Conservation (phyloP, 192 early-diverging fungal species). For the Powellomyces hirtus region DNA sequence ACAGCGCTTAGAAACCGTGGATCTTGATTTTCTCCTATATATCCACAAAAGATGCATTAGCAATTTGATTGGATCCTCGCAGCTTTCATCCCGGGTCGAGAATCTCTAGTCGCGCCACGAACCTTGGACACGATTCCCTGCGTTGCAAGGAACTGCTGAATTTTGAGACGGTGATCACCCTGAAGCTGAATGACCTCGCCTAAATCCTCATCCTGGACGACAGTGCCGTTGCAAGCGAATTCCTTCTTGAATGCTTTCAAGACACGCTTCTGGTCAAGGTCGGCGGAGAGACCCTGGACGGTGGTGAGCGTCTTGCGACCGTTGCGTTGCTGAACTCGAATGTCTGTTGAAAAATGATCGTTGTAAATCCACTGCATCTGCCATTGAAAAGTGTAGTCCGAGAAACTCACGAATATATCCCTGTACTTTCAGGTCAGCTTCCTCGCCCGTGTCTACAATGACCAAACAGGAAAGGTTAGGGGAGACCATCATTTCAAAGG, state of each 20-base stretch:
- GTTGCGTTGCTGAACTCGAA: slow-evolving; percentile 96
- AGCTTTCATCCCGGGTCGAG: background rate
- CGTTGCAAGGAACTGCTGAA: slow-evolving; percentile 72
- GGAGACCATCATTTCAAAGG: no score
- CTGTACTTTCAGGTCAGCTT: slow-evolving; percentile 32
- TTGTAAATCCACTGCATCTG: background rate
- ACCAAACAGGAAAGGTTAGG: no score
- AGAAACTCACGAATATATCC: slow-evolving; percentile 53
- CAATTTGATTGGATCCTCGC: background rate
- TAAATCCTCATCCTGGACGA: slow-evolving; percentile 87
- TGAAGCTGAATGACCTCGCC: slow-evolving; percentile 92
- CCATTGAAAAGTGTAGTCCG: no score
- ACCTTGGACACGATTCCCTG: slow-evolving; percentile 79
- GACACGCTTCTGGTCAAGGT: slow-evolving; percentile 86
- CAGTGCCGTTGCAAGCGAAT: slow-evolving; percentile 95
- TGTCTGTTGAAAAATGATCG: slow-evolving; percentile 61
- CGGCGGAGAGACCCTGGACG: slow-evolving; percentile 82
- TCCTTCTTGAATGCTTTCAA: slow-evolving; percentile 97
- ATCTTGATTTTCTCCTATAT: slow-evolving; percentile 73
- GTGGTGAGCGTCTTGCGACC: slow-evolving; percentile 97
- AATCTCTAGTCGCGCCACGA: background rate
- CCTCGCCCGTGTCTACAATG: slow-evolving; percentile 49
- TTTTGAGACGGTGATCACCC: slow-evolving; percentile 89
- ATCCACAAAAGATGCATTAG: background rate
- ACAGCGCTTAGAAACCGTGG: slow-evolving; percentile 95